Evolutionary conservation across 2,329 filamentous ascomycete genomes (phyloP), one percentile per base, ranked within the genome.

Genomic region (Ophiosphaerella herpotricha): DNA sequence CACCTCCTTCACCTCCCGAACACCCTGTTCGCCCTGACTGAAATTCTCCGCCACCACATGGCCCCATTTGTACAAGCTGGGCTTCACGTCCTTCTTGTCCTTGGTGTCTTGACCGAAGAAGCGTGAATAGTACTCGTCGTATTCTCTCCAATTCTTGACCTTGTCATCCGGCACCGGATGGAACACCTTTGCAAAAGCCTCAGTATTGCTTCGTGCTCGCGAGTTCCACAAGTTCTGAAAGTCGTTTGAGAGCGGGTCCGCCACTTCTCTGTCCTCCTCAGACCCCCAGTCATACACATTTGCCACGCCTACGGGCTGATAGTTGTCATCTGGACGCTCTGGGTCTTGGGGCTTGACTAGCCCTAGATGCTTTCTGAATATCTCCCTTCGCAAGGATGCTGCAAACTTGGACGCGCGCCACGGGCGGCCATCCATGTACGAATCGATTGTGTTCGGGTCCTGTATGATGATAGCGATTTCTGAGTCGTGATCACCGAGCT

Each of bases 331-430:
- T 11, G 81, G 81, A 6, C 70, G 75, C 48, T 91, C 83, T 51
- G 87, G 79, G 14, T 86, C 78, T 68, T 97, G 91, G 0, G 89
- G 82, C 4, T 82, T 86, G 8, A 96, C 79, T 7, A 96, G 81
- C 37, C 93, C 93, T 1, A 97, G 82, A 69, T 97, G 93, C 77
- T 97, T 95, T 60, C 92, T 85, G 85, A 90, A 96, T 55, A 97
- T 84, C 69, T 91, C 85, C 32, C 92, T 85, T 18, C 93, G 88
- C 9, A 97, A 85, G 1, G 87, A 90, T 5, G 90, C 79, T 1
- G 91, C 91, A 66, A 93, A 92, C 48, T 83, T 82, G 7, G 86
- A 86, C 7, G 90, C 93, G 29, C 79, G 81, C 77, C 82, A 96
- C 0, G 84, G 84, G 18, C 80, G 77, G 3, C 90, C 89, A 55